Evolutionary conservation across 1,139 yeast genomes (phyloP).

Genomic region (Nadsonia commutata): DNA sequence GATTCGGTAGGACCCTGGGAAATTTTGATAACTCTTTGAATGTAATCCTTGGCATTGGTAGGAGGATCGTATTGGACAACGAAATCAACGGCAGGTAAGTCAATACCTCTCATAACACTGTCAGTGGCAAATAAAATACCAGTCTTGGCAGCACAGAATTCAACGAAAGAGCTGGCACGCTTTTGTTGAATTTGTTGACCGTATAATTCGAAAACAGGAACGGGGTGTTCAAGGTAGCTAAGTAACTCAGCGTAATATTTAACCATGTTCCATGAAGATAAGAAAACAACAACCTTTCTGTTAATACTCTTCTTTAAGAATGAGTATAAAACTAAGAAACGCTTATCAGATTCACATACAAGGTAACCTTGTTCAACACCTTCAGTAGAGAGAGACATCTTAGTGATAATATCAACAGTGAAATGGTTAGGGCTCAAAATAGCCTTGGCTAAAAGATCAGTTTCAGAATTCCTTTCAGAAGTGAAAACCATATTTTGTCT

Average conservation of each 20-base stretch:
- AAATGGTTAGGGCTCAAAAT: slow-evolving; percentile 90
- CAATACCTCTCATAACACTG: slow-evolving; percentile 96
- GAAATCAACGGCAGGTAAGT: slow-evolving; percentile 95
- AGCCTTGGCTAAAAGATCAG: slow-evolving; percentile 92
- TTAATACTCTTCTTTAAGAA: slow-evolving; percentile 74
- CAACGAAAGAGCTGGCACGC: slow-evolving; percentile 93
- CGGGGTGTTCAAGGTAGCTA: slow-evolving; percentile 61
- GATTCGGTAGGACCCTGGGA: slow-evolving; percentile 90
- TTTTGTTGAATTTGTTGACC: slow-evolving; percentile 98
- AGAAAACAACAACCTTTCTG: slow-evolving; percentile 84
- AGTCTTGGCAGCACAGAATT: slow-evolving; percentile 90
- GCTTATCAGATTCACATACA: slow-evolving; percentile 87
- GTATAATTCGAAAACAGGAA: slow-evolving; percentile 89
- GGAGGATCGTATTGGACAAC: slow-evolving; percentile 96
- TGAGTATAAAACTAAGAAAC: slow-evolving; percentile 77
- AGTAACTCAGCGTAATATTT: slow-evolving; percentile 87
- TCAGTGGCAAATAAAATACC: slow-evolving; percentile 91
- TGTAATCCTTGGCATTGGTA: slow-evolving; percentile 96
- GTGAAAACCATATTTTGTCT: slow-evolving; percentile 95
- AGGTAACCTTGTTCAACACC: slow-evolving; percentile 97
- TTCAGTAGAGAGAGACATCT: slow-evolving; percentile 76
- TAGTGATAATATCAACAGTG: slow-evolving; percentile 80
- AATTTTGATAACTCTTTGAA: slow-evolving; percentile 94
- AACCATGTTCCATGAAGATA: slow-evolving; percentile 93
- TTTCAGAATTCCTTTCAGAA: slow-evolving; percentile 96